Percentiles rank a stretch among this genome's conserved stretches.
phyloP scores from a whole-genome alignment of 1,284 basidiomycete genomes.

The Fomes fomentarius region DNA sequence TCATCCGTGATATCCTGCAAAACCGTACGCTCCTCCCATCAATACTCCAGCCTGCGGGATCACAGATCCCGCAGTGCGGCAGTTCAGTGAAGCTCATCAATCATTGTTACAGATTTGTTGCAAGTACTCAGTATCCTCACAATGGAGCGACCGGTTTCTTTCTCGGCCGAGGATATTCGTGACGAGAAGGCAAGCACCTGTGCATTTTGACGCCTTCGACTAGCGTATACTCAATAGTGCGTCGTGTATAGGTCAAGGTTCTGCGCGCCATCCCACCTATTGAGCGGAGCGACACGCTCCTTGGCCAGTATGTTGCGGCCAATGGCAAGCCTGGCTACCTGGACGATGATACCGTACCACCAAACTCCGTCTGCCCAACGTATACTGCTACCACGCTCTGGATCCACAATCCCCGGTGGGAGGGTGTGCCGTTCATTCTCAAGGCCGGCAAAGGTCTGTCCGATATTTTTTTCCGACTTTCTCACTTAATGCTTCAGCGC shows the following conservation, averaged over 20 bases:
- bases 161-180: conserved; percentile 93
- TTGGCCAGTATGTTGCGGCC: conserved; percentile 89
- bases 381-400: conserved; percentile 87
- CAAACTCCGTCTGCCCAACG: conserved; percentile 89
- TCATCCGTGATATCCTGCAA: conserved; percentile 94
- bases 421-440: conserved; percentile 96
- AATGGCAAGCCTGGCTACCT: conserved; percentile 96
- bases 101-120: conserved; percentile 69
- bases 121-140: conserved; percentile 92
- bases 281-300: conserved; percentile 74
- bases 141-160: conserved; percentile 98
- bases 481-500: conserved; percentile 11
- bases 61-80: not conserved
- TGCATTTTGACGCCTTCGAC: too few relatives aligned
- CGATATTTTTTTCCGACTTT: not conserved
- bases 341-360: conserved; percentile 93
- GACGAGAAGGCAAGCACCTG: conserved; percentile 87
- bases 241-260: conserved; percentile 82
- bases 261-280: conserved; percentile 88
- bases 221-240: too few relatives aligned
- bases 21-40: conserved; percentile 73
- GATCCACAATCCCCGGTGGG: conserved; percentile 96
- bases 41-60: not conserved
- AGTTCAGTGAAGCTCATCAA: not conserved
- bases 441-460: conserved; percentile 92